These are phyloP conservation scores for Amesomyces nigricolor DNA, from an alignment of 2,329 filamentous ascomycete species.

Conservation along the genomic window DNA sequence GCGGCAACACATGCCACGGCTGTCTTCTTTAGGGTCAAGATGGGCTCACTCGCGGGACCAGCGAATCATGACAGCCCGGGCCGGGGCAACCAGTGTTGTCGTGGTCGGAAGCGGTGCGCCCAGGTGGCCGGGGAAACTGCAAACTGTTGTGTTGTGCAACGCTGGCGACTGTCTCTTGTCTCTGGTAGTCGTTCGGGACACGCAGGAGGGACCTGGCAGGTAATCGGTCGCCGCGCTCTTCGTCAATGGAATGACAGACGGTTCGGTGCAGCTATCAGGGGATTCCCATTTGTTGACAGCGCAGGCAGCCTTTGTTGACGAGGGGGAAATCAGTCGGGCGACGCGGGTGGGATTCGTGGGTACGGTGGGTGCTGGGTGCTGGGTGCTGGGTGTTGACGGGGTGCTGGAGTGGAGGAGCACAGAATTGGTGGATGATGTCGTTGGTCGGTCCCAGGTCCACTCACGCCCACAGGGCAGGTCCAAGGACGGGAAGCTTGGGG, in stretches of 20 bases:
- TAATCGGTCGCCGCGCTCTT: neutral
- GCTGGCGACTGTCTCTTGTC: neutral
- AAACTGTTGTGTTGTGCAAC: neutral
- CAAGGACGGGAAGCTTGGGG: too few relatives aligned
- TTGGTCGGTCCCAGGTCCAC: conserved; percentile 18
- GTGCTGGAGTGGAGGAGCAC: conserved; percentile 7
- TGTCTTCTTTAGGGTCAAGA: conserved; percentile 14
- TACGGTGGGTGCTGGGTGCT: neutral
- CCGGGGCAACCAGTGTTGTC: conserved; percentile 13
- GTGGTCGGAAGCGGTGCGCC: neutral
- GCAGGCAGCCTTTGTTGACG: conserved; percentile 15
- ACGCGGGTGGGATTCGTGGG: conserved; percentile 8
- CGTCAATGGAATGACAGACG: conserved; percentile 3
- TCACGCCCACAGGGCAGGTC: neutral
- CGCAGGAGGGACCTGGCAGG: too few relatives aligned
- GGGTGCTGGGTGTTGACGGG: neutral
- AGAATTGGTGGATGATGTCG: conserved; percentile 26
- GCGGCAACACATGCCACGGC: conserved; percentile 27
- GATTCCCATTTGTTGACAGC: conserved; percentile 11
- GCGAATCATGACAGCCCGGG: conserved; percentile 20
- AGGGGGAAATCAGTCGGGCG: neutral
- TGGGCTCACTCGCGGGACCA: conserved; percentile 16
- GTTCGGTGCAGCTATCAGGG: conserved; percentile 2
- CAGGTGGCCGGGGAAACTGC: neutral
- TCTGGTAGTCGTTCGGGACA: neutral